Conservation (phyloP, 306 rosid genomes). For the Glycine latifolia region DNA sequence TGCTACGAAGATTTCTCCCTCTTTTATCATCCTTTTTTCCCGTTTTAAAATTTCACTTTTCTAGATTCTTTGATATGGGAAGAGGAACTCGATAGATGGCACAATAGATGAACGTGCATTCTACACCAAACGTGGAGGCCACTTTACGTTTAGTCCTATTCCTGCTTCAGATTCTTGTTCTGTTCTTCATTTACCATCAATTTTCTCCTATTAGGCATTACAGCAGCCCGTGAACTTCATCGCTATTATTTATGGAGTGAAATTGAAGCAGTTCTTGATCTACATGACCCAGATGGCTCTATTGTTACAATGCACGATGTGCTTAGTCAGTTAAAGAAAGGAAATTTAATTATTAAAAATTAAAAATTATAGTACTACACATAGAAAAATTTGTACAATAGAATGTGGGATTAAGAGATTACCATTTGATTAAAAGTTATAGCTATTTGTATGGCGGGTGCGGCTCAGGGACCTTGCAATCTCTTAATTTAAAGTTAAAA, state of each 20-base stretch:
- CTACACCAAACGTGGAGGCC: slow-evolving; percentile 10
- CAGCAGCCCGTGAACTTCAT: not conserved
- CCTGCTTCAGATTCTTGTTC: not conserved
- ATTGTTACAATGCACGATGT: not conserved
- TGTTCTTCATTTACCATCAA: not conserved
- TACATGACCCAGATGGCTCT: not conserved
- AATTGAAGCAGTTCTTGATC: slow-evolving; percentile 13
- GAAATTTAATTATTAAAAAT: not conserved
- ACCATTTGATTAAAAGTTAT: not conserved
- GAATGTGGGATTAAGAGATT: not conserved
- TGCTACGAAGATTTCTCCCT: not conserved
- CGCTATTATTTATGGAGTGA: not conserved
- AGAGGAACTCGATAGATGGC: slow-evolving; percentile 22
- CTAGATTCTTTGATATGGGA: slow-evolving; percentile 5
- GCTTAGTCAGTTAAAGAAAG: not conserved
- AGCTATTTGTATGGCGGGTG: not conserved
- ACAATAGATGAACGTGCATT: slow-evolving; percentile 1
- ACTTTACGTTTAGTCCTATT: not conserved
- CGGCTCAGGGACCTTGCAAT: not conserved
- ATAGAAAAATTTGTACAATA: no score
- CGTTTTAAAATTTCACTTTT: not conserved
- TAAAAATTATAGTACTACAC: not conserved
- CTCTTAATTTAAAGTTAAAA: no score
- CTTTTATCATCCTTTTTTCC: not conserved
- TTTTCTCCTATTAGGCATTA: not conserved